A percentile compares a stretch with the other conserved stretches of the same genome.
Conservation (phyloP, 164 flowering plant genomes). For the Magnolia officinalis region DNA sequence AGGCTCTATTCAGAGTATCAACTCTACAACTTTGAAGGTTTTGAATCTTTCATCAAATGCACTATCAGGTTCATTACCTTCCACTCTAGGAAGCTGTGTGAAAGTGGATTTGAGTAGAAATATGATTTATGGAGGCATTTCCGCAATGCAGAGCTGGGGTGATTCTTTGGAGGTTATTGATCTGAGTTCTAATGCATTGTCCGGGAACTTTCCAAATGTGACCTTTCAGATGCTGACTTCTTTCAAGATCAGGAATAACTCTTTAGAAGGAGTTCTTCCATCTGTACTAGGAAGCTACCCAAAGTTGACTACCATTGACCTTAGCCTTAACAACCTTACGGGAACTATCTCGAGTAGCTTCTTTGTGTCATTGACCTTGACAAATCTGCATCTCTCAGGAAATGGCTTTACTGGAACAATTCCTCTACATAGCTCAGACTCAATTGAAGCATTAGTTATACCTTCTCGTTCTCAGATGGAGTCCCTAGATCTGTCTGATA, state of each 20-base stretch:
- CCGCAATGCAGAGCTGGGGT: conserved; percentile 58
- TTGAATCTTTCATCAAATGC: too few species aligned
- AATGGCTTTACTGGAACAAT: conserved; percentile 64
- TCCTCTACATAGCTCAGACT: conserved; percentile 55
- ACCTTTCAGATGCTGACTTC: conserved; percentile 43
- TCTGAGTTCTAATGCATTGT: conserved; percentile 74
- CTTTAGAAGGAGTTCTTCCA: conserved; percentile 62
- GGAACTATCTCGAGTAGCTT: conserved; percentile 70
- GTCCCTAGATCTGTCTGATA: conserved; percentile 76
- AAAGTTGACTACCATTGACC: conserved; percentile 50
- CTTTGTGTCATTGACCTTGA: conserved; percentile 51
- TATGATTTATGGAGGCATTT: conserved; percentile 57
- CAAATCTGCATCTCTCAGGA: conserved; percentile 64
- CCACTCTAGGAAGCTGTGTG: conserved; percentile 40
- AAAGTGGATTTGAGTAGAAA: conserved; percentile 75
- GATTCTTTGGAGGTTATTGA: conserved; percentile 55
- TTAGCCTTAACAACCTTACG: conserved; percentile 57
- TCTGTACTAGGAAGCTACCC: conserved; percentile 34
- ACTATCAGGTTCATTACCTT: conserved; percentile 64
- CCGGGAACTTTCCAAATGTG: conserved; percentile 68
- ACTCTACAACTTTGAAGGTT: conserved; percentile 51
- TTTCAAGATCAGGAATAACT: conserved; percentile 61
- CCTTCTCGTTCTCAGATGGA: conserved; percentile 55
- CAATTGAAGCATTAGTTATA: conserved; percentile 43
- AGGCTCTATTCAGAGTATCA: conserved; percentile 61